Base-by-base conservation (phyloP, 2,329 filamentous ascomycete species). In the Thelonectria discophora region DNA sequence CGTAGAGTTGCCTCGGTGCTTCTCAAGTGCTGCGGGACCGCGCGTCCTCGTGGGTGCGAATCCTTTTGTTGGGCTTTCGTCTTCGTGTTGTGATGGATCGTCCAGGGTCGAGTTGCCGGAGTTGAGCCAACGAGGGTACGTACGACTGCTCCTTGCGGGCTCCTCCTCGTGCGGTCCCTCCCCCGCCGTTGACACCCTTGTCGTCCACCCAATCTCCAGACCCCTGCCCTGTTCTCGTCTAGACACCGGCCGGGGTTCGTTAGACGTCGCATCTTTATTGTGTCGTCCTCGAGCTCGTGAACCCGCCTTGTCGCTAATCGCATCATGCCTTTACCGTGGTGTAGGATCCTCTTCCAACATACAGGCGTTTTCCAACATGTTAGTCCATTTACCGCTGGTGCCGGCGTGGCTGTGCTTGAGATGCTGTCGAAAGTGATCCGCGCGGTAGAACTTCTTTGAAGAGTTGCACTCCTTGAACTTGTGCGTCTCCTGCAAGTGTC, bases 401-500 rank as follows among this genome's bases (percentile, higher is more conserved):
- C 95, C 95, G 39, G 92, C 92, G 78, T 98, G 95, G 76, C 93
- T 97, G 77, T 99, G 95, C 82, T 98, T 99, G 60, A 99, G 82
- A 78, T 99, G 95, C 78, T 99, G 95, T 62, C 95, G 89, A 83
- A 99, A 99, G 76, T 99, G 95, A 77, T 99, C 95, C 34, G 95
- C 95, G 39, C 95, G 88, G 81, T 91, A 99, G 77, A 99, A 99
- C 77, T 98, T 98, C 83, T 99, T 99, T 69, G 91, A 91, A 72
- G 95, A 93, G 77, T 99, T 99, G 85, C 95, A 99, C 79, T 98
- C 95, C 65, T 93, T 88, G 75, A 97, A 99, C 75, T 99, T 99
- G 82, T 99, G 95, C 65, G 93, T 87, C 70, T 92, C 90, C 73
- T 93, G 94, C 55, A 99, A 81, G 80, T 99, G 95, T 58, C 91